Evolutionary conservation across 225 moss, liverwort and hornwort genomes (phyloP), one percentile per base, ranked within the genome.

Genomic region (Pseudisothecium myosuroides): DNA sequence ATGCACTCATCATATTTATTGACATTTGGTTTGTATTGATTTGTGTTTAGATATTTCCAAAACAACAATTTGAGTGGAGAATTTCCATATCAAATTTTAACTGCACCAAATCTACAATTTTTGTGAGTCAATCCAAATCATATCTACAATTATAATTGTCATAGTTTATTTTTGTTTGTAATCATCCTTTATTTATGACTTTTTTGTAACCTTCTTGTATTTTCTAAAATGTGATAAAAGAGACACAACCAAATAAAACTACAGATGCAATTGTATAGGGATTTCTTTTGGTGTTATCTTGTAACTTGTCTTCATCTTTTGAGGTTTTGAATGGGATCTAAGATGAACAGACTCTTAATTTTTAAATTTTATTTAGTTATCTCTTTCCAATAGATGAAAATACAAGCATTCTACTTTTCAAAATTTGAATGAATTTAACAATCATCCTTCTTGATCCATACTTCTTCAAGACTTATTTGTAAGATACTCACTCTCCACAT

Each of bases 381-480:
- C 18, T 20, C 12, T 31, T 5, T 50, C 3, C 5, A 7, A 21
- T 76, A 50, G 20, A 20, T 5, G 21, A 3, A 47, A 73, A 10
- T 27, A 43, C 6, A 72, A 43, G 6, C 8, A 27, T 27, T 72
- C 1, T 9, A 73, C 2, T 10, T 27, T 73, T 41, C 3, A 28
- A 10, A 73, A 45, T 17, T 28, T 5, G 6, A 34, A 32, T 34
- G 4, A 17, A 21, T 5, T 14, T 3, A 21, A 4, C 9, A 52
- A 14, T 34, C 13, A 34, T 76, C 22, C 1, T 52, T 52, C 6
- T 52, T 50, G 5, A 36, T 36, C 15, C 0, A 15, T 22, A 9
- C 3, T 78, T 78, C 17, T 2, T 55, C 11, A 0, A 1, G 0
- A 3, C 24, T 23, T 36, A 55, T 78, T 37, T 55, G 9, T 3